phyloP scores from a whole-genome alignment of 2,329 filamentous ascomycete species.

The Aspergillus udagawae region DNA sequence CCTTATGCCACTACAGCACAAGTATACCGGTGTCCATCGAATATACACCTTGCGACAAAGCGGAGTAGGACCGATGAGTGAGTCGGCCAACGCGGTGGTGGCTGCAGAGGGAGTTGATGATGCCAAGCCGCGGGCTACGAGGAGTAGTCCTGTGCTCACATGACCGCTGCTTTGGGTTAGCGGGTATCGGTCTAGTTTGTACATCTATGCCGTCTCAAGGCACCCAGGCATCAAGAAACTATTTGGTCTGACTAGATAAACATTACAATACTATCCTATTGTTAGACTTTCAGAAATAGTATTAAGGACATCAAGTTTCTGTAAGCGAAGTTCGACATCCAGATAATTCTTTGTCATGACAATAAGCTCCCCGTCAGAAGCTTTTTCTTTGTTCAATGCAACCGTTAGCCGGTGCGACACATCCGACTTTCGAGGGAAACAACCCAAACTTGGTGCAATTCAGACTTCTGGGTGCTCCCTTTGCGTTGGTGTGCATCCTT shows the following conservation, averaged over 20 bases:
- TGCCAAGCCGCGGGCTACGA: constrained; percentile 36
- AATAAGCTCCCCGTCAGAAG: neutral
- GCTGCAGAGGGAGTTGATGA: constrained; percentile 35
- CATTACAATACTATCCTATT: neutral
- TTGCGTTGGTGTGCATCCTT: neutral
- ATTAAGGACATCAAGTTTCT: neutral
- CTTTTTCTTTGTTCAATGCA: neutral
- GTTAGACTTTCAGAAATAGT: neutral
- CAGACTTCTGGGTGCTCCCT: neutral
- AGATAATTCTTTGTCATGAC: neutral
- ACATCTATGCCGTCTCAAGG: neutral
- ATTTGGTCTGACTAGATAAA: neutral
- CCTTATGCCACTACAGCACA: constrained; percentile 18
- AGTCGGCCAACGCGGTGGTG: constrained; percentile 16
- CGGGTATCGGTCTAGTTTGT: neutral
- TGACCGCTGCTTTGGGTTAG: neutral
- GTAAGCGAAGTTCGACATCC: neutral
- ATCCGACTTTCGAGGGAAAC: too few relatives aligned
- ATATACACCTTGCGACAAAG: constrained; percentile 18
- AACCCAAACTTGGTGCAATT: too few relatives aligned
- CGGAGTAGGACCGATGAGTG: constrained; percentile 16
- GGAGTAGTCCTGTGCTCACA: constrained; percentile 9
- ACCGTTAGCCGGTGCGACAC: neutral
- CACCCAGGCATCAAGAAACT: neutral
- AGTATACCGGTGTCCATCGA: constrained; percentile 22